Base-by-base conservation (phyloP, 371 early-diverging fungal genomes). In the Massospora cicadina region DNA sequence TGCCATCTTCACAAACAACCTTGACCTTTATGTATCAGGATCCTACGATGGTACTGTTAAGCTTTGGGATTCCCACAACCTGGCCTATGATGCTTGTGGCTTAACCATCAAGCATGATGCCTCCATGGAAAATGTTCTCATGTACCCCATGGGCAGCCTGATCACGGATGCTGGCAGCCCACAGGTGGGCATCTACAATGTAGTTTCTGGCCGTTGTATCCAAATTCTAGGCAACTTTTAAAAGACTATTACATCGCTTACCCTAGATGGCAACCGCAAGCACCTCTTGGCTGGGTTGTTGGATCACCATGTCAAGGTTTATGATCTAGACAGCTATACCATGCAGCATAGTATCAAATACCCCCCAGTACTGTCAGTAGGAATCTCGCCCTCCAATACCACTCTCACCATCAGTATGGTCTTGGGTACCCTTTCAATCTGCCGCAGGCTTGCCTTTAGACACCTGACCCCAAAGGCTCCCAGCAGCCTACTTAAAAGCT, bases 221-320 rank as follows among this genome's bases (percentile, higher is more conserved):
- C 83, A 86, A 33, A 74, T 82, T 17, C 68, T 95, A 43, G 80
- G 81, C 58, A 93, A 91, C 73, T 92, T 91, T 71, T 91, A 93
- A 78, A 97, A 97, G 81, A 91, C 92, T 10, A 83, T 95, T 66
- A 97, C 95, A 2, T 80, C 84, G 58, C 69, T 94, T 77, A 79
- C 82, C 63, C 81, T 95, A 64, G 90, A 94, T 76, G 81, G 82
- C 56, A 73, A 78, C 10, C 77, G 79, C 60, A 79, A 86, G 7
- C 78, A 89, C 21, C 76, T 97, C 61, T 75, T 95, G 53, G 85
- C 91, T 0, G 95, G 94, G 12, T 89, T 91, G 32, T 77, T 95
- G 65, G 98, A 97, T 76, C 91, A 90, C 66, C 92, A 93, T 63
- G 90, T 97, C 70, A 95, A 97, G 79, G 74, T 95, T 43, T 91